These are phyloP conservation scores for Populus nigra DNA, from an alignment of 345 rosid species.

Conservation along the genomic window DNA sequence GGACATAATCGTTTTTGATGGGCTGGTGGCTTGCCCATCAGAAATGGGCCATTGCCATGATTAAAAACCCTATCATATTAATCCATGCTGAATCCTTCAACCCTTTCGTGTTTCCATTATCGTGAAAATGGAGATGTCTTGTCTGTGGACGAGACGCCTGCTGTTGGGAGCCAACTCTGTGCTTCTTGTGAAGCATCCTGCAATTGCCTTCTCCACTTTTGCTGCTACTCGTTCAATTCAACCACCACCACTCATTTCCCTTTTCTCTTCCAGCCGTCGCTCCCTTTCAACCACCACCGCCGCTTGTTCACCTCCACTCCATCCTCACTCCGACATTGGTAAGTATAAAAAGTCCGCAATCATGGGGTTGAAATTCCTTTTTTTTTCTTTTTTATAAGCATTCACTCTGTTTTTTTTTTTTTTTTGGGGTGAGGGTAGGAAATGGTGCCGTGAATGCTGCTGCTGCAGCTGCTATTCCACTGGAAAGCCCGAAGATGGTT, in stretches of 20 bases:
- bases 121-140: constrained; percentile 38
- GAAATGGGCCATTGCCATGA: not conserved
- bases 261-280: constrained; percentile 24
- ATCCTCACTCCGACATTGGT: constrained; percentile 22
- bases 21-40: not conserved
- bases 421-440: constrained; percentile 8
- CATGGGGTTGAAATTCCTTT: not conserved
- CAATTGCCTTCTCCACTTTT: constrained; percentile 6
- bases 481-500: constrained; percentile 41
- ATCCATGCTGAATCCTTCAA: not conserved
- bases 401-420: not conserved
- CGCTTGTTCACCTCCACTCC: constrained; percentile 21
- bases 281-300: constrained; percentile 17
- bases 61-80: too few species aligned
- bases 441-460: constrained; percentile 13
- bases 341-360: not conserved
- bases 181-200: constrained; percentile 11
- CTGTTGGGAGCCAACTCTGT: constrained; percentile 19
- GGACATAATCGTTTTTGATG: too few species aligned
- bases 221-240: not conserved
- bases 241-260: constrained; percentile 12
- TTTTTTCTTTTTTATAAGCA: not conserved
- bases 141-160: constrained; percentile 45
- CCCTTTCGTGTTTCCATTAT: not conserved
- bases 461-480: not conserved